Evolutionary conservation across 306 rosid genomes (phyloP).

Genomic region (Parietaria judaica): DNA sequence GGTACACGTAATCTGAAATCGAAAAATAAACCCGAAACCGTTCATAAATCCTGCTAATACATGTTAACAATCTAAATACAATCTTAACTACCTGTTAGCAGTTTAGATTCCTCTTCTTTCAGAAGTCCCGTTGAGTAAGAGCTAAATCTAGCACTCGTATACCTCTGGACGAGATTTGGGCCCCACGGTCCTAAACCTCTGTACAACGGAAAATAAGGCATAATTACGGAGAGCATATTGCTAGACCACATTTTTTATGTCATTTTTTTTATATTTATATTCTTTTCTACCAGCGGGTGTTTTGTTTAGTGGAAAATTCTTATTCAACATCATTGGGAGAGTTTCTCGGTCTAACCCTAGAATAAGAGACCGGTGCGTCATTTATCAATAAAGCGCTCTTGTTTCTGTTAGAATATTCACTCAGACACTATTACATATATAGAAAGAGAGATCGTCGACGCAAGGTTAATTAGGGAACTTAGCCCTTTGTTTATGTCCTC

Average conservation of each 20-base stretch:
- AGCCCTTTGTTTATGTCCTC: too few species aligned
- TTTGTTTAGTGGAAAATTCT: too few species aligned
- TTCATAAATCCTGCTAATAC: slow-evolving; percentile 13
- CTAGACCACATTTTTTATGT: too few species aligned
- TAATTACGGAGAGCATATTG: background rate
- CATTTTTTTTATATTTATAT: too few species aligned
- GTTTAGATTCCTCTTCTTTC: slow-evolving; percentile 55
- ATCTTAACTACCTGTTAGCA: slow-evolving; percentile 61
- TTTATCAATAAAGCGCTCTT: too few species aligned
- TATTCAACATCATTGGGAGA: background rate
- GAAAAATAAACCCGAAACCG: slow-evolving; percentile 16
- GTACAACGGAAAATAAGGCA: slow-evolving; percentile 16
- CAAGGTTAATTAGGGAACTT: too few species aligned
- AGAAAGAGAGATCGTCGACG: too few species aligned
- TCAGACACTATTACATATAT: too few species aligned
- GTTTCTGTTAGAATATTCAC: too few species aligned
- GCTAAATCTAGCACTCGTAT: slow-evolving; percentile 71
- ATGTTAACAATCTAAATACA: background rate
- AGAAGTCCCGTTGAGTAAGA: slow-evolving; percentile 49
- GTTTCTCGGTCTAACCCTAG: too few species aligned
- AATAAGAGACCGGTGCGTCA: too few species aligned
- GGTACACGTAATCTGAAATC: slow-evolving; percentile 77
- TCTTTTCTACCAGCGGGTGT: too few species aligned
- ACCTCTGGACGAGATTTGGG: slow-evolving; percentile 61
- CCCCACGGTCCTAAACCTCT: slow-evolving; percentile 99